Base-by-base conservation (phyloP, 345 rosid genomes). In the Clausena lansium region DNA sequence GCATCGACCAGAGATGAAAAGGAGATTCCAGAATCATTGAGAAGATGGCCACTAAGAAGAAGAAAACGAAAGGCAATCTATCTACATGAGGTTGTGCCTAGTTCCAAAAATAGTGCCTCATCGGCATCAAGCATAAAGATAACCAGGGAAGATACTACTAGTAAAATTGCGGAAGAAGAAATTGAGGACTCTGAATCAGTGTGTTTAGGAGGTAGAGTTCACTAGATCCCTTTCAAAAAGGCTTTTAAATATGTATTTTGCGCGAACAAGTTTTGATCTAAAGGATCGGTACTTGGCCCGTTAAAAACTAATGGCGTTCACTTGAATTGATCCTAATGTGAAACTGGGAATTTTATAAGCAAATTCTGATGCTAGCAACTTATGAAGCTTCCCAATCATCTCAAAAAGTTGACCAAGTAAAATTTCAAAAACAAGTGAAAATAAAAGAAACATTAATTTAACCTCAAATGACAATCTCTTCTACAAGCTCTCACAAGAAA, bases 131-230 rank as follows among this genome's bases (percentile, higher is more conserved):
- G 85, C 77, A 74, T 82, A 57, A 87, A 79, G 20, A 30, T 76
- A 60, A 83, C 79, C 2, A 76, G 82, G 45, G 91, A 83, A 63
- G 86, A 83, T 20, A 66, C 81, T 7, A 75, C 82, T 9, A 77
- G 85, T 41, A 30, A 22, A 7, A 61, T 71, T 8, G 58, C 39
- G 19, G 86, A 77, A 76, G 92, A 84, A 9, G 86, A 85, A 3
- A 75, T 55, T 11, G 87, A 81, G 1, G 89, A 90, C 41, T 83
- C 89, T 2, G 91, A 86, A 70, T 90, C 89, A 0, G 87, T 86
- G 2, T 83, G 77, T 77, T 82, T 71, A 27, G 76, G 62, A 59
- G 70, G 75, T 61, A 79, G 77, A 74, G 24, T 10, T 62, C 17
- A 30, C 20, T 17, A 17, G 17, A 24, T 36, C 54, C 24, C 60